Evolutionary conservation across 257 asterid genomes (phyloP).

Genomic region (Fraxinus excelsior): DNA sequence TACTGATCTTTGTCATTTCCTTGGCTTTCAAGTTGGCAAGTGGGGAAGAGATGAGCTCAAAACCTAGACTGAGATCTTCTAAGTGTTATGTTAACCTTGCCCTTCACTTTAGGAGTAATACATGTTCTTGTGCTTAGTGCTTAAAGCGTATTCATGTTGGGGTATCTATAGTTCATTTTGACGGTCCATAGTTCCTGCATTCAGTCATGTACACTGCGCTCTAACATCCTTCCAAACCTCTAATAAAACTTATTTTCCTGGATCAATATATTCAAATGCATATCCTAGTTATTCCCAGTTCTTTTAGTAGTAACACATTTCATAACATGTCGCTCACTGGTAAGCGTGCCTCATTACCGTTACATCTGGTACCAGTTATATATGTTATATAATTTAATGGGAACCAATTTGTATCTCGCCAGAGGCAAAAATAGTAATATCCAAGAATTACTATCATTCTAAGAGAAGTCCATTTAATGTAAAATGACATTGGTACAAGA

Average conservation of each 20-base stretch:
- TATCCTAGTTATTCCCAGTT: neutral
- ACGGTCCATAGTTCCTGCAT: neutral
- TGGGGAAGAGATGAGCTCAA: neutral
- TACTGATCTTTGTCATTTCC: neutral
- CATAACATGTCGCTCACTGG: neutral
- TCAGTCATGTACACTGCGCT: neutral
- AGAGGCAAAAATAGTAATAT: too few relatives aligned
- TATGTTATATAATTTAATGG: too few relatives aligned
- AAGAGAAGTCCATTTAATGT: neutral
- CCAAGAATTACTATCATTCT: neutral
- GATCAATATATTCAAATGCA: neutral
- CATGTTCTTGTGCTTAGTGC: neutral
- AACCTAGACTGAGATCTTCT: neutral
- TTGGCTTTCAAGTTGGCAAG: neutral
- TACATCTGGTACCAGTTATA: neutral
- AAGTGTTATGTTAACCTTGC: neutral
- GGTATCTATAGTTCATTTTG: neutral
- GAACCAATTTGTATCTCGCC: neutral
- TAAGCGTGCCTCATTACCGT: too few relatives aligned
- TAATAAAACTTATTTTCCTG: neutral
- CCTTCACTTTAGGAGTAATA: neutral
- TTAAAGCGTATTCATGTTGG: neutral
- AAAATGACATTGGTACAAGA: neutral
- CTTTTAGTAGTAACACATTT: neutral
- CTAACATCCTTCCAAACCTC: neutral